Percentiles rank a stretch among this genome's conserved stretches.
phyloP scores from a whole-genome alignment of 345 rosid species.

The Combretum micranthum region DNA sequence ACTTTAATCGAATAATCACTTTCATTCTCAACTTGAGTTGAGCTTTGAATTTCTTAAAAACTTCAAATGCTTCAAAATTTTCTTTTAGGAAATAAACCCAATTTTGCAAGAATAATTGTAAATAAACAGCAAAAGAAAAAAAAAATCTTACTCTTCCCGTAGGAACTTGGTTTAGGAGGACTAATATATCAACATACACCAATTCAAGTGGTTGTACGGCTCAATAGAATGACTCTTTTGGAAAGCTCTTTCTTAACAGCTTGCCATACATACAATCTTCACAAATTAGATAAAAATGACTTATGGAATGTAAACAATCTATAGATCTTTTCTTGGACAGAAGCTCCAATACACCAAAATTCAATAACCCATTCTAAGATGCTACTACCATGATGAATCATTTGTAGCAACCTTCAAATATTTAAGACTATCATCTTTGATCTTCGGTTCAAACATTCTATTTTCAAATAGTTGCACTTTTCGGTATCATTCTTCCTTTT shows the following conservation, averaged over 20 bases:
- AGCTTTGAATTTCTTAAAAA: slow-evolving; percentile 2
- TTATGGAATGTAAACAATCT: no score
- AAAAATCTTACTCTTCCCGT: background rate
- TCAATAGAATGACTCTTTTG: background rate
- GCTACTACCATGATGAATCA: background rate
- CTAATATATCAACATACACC: background rate
- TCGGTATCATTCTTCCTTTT: background rate
- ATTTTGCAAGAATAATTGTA: background rate
- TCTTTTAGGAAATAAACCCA: slow-evolving; percentile 3
- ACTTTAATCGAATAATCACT: background rate
- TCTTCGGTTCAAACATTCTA: background rate
- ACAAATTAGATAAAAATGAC: background rate
- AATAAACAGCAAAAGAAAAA: background rate
- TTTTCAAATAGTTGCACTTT: background rate
- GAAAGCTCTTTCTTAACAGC: background rate
- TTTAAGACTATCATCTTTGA: background rate
- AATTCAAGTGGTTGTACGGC: background rate
- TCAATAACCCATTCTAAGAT: background rate
- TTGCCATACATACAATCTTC: background rate
- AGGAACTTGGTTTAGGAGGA: background rate
- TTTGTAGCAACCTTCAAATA: background rate
- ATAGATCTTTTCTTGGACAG: background rate
- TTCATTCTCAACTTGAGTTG: background rate
- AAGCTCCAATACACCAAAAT: background rate
- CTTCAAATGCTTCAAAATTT: background rate